Base-by-base conservation (phyloP, 257 asterid genomes). In the Coffea canephora region DNA sequence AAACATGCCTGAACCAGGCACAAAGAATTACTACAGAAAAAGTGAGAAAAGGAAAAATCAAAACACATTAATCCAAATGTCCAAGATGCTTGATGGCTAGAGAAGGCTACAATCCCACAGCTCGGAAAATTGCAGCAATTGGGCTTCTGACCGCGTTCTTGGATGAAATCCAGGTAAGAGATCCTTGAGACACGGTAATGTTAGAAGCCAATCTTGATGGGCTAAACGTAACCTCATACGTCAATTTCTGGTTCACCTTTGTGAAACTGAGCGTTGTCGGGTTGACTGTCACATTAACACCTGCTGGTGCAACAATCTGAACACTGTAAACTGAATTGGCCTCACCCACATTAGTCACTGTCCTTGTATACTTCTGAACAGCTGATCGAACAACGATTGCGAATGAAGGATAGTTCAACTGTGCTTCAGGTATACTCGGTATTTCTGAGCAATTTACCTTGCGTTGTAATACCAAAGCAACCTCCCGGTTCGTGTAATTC, bases 331-430 rank as follows among this genome's bases (percentile, higher is more conserved):
- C 76, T 7, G 77, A 54, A 6, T 13, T 62, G 1, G 77, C 82
- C 12, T 61, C 71, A 21, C 82, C 82, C 16, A 78, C 82, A 18
- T 78, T 78, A 1, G 82, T 78, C 39, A 78, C 82, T 45, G 57
- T 78, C 77, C 82, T 70, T 8, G 82, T 54, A 43, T 78, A 69
- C 61, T 31, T 69, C 69, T 54, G 76, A 78, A 46, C 82, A 3
- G 16, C 9, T 34, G 27, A 12, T 14, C 71, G 71, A 9, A 78
- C 65, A 1, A 18, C 50, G 45, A 78, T 48, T 25, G 82, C n/a
- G 25, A 78, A 69, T 8, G 82, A 78, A 55, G 82, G 82, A 70
- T 78, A 78, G 25, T 78, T 78, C 61, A 78, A 69, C 10, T 78
- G 77, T 15, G 77, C 41, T 39, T 78, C 71, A 15, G 34, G 27